phyloP scores from a whole-genome alignment of 805 yeast species.

The Cyberlindnera galapagoensis region DNA sequence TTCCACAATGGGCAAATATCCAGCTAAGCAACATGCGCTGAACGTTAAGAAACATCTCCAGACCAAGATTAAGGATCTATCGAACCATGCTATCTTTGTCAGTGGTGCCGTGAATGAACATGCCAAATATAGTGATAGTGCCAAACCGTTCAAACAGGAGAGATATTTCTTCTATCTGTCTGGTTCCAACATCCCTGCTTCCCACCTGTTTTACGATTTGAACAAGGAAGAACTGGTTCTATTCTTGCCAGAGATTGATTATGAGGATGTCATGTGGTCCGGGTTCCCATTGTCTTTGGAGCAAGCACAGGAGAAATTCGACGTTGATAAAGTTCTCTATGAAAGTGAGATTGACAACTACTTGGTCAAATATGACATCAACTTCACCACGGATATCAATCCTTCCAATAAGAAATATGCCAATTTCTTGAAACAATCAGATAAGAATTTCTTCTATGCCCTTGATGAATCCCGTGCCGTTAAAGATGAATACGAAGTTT shows the following conservation, averaged over 20 bases:
- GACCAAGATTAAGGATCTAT: slow-evolving; percentile 19
- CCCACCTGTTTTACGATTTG: slow-evolving; percentile 56
- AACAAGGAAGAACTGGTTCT: slow-evolving; percentile 51
- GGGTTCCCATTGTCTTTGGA: slow-evolving; percentile 72
- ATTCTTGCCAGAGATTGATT: slow-evolving; percentile 77
- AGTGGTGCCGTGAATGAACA: slow-evolving; percentile 54
- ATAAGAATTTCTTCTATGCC: slow-evolving; percentile 55
- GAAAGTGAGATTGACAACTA: slow-evolving; percentile 38
- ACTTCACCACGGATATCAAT: slow-evolving; percentile 52
- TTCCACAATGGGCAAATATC: slow-evolving; percentile 47
- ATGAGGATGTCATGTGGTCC: slow-evolving; percentile 94
- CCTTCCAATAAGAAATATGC: slow-evolving; percentile 31
- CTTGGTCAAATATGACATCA: slow-evolving; percentile 24
- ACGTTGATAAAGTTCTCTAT: slow-evolving; percentile 77
- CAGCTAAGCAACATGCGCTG: slow-evolving; percentile 73
- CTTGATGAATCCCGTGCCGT: slow-evolving; percentile 82
- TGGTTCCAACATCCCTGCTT: slow-evolving; percentile 79
- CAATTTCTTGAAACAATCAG: slow-evolving; percentile 34
- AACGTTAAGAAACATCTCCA: slow-evolving; percentile 39
- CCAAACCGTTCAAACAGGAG: slow-evolving; percentile 77
- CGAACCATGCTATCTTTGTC: slow-evolving; percentile 41
- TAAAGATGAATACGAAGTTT: slow-evolving; percentile 79
- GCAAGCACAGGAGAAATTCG: slow-evolving; percentile 59
- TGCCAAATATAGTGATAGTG: slow-evolving; percentile 74
- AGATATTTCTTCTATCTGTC: slow-evolving; percentile 83